Base-by-base conservation (phyloP, 2,329 filamentous ascomycete species). In the Clarireedia sp. region DNA sequence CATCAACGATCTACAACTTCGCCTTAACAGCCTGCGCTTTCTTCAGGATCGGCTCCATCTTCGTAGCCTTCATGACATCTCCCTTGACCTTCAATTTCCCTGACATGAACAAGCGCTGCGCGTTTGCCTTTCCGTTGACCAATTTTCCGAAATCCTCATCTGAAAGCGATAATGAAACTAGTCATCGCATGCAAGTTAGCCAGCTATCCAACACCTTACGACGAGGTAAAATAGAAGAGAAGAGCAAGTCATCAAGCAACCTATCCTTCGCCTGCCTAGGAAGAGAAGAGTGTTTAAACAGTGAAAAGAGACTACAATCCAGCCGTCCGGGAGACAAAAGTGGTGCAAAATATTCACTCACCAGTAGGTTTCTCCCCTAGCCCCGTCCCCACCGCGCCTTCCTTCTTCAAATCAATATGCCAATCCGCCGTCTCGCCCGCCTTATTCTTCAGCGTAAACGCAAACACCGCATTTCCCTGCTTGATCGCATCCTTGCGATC, bases 1-100 rank as follows among this genome's bases (percentile, higher is more conserved):
- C 3, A 19, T 43, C 5, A n/a, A 17, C 40, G 10, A 8, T 2
- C 38, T 51, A 56, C 54, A 56, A 56, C 54, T 56, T 56, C 33
- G 54, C 54, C 40, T 52, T 56, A 0, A 52, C 51, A 5, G 14
- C 38, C 16, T 47, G 48, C 10, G 54, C 54, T 21, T 47, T 52
- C 41, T 56, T 51, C 40, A 56, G 37, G 19, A 56, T 56, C 16
- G 54, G 48, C 24, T 96, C 90, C 74, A 96, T 83, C 84, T 95
- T 96, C 58, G 91, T 96, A 38, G 94, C 88, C 82, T 96, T 96
- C 92, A 97, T 97, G 59, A 97, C 84, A 72, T 97, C 90, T 61
- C 94, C 94, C 83, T 90, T 95, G 71, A 97, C 83, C 87, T 97
- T 99, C 69, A 99, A 79, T 80, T 96, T 96, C 67, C 94, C 94